phyloP scores from a whole-genome alignment of 2,329 filamentous ascomycete genomes.

The Cercospora brassicicola region DNA sequence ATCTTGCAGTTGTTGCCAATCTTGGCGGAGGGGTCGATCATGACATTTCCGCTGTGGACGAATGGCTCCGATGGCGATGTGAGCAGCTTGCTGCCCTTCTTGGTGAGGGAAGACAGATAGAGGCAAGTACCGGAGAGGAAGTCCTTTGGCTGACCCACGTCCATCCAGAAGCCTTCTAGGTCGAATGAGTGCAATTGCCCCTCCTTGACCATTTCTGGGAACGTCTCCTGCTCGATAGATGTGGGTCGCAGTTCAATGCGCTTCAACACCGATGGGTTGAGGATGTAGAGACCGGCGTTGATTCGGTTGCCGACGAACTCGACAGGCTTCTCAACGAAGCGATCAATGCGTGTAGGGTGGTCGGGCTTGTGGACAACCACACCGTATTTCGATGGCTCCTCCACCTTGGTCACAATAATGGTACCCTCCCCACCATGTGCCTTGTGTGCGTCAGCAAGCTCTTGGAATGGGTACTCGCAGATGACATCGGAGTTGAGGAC shows the following conservation, averaged over 20 bases:
- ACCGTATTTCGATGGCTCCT: conserved; percentile 98
- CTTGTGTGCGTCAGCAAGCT: conserved; percentile 90
- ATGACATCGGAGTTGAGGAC: conserved; percentile 98
- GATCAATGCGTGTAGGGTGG: conserved; percentile 88
- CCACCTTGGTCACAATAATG: conserved; percentile 97
- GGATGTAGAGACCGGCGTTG: conserved; percentile 97
- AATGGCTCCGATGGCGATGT: conserved; percentile 69
- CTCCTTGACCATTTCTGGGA: conserved; percentile 88
- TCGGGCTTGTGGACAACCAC: conserved; percentile 96
- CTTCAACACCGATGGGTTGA: conserved; percentile 85
- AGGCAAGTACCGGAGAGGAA: conserved; percentile 95
- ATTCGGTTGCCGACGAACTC: conserved; percentile 98
- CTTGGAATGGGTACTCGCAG: conserved; percentile 93
- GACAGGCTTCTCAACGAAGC: conserved; percentile 98
- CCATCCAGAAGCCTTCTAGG: conserved; percentile 98
- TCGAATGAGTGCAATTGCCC: conserved; percentile 94
- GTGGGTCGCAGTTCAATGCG: conserved; percentile 95
- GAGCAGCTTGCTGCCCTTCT: conserved; percentile 84
- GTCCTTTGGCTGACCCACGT: conserved; percentile 97
- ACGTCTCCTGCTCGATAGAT: conserved; percentile 97
- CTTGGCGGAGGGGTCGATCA: conserved; percentile 91
- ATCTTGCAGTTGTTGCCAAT: conserved; percentile 99
- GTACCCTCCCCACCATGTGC: conserved; percentile 91
- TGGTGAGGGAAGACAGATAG: conserved; percentile 88
- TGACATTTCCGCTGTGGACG: conserved; percentile 89